Conservation (phyloP, 2,329 filamentous ascomycete species). For the Thyridium curvatum region DNA sequence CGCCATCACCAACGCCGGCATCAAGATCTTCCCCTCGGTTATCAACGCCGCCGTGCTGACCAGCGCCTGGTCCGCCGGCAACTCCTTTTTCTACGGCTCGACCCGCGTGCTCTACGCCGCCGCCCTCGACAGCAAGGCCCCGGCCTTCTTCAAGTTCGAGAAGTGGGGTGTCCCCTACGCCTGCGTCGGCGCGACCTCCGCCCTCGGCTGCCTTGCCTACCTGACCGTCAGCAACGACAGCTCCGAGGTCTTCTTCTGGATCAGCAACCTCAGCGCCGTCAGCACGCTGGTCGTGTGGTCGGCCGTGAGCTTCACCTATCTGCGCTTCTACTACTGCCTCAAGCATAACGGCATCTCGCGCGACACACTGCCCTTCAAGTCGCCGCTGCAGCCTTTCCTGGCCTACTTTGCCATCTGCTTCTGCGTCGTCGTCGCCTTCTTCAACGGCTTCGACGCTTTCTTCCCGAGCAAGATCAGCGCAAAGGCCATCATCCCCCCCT, state of each 20-base stretch:
- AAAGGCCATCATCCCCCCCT: slow-evolving; percentile 56
- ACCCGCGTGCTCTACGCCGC: slow-evolving; percentile 35
- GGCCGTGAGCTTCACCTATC: slow-evolving; percentile 61
- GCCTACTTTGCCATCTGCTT: slow-evolving; percentile 57
- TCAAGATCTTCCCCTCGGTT: slow-evolving; percentile 53
- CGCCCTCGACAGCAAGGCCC: slow-evolving; percentile 41
- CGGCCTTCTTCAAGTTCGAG: slow-evolving; percentile 37
- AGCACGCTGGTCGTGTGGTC: slow-evolving; percentile 65
- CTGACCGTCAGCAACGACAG: slow-evolving; percentile 43
- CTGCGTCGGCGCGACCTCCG: slow-evolving; percentile 36
- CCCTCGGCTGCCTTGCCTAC: slow-evolving; percentile 59
- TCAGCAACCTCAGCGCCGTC: slow-evolving; percentile 45
- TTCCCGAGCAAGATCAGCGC: slow-evolving; percentile 43
- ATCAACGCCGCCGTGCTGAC: slow-evolving; percentile 61
- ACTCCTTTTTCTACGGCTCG: slow-evolving; percentile 24
- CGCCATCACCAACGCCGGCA: slow-evolving; percentile 53
- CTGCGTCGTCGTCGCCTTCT: slow-evolving; percentile 60
- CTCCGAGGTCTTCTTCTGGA: slow-evolving; percentile 11
- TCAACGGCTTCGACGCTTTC: slow-evolving; percentile 69
- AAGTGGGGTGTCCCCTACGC: slow-evolving; percentile 34
- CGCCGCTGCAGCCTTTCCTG: slow-evolving; percentile 60
- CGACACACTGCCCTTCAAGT: slow-evolving; percentile 58
- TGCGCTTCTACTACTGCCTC: slow-evolving; percentile 63
- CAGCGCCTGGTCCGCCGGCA: slow-evolving; percentile 25
- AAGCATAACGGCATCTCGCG: slow-evolving; percentile 58